phyloP scores from a whole-genome alignment of 352 stramenopile genomes.

The Globisporangium splendens region DNA sequence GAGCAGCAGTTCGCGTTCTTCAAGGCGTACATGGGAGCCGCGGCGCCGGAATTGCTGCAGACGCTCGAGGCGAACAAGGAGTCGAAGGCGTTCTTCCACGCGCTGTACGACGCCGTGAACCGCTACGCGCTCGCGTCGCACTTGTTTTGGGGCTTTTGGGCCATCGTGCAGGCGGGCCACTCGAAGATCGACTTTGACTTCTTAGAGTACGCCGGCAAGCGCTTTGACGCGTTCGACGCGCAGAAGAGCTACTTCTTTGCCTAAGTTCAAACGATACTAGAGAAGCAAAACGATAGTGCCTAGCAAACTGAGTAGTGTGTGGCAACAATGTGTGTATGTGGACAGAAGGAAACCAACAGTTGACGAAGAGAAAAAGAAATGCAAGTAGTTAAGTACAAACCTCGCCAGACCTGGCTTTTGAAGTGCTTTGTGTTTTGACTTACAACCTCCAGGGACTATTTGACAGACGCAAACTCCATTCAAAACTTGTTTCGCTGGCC shows the following conservation, averaged over 20 bases:
- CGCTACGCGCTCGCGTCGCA: constrained; percentile 88
- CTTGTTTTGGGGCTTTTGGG: constrained; percentile 93
- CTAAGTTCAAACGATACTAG: constrained; percentile 6
- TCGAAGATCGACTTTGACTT: constrained; percentile 92
- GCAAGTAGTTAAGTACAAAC: too few relatives aligned
- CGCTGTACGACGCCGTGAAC: constrained; percentile 82
- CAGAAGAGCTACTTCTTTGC: constrained; percentile 65
- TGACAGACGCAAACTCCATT: not conserved
- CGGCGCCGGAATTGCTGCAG: constrained; percentile 57
- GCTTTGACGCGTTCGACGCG: constrained; percentile 77
- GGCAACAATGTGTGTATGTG: not conserved
- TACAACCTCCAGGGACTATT: too few relatives aligned
- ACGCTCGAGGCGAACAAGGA: constrained; percentile 65
- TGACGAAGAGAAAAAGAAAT: too few relatives aligned
- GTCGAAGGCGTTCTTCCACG: constrained; percentile 80
- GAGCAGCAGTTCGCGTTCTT: constrained; percentile 87
- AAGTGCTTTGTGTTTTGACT: too few relatives aligned
- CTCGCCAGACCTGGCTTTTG: too few relatives aligned
- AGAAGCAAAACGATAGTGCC: not conserved
- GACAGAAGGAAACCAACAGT: not conserved
- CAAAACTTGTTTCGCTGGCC: not conserved
- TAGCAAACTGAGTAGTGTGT: not conserved
- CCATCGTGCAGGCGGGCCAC: constrained; percentile 88
- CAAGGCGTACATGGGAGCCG: constrained; percentile 75
- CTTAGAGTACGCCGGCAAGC: constrained; percentile 78